Percentiles rank a stretch among this genome's conserved stretches.
These are phyloP conservation scores for Flaveria linearis DNA, from an alignment of 129 eudicot species.

Conservation along the genomic window DNA sequence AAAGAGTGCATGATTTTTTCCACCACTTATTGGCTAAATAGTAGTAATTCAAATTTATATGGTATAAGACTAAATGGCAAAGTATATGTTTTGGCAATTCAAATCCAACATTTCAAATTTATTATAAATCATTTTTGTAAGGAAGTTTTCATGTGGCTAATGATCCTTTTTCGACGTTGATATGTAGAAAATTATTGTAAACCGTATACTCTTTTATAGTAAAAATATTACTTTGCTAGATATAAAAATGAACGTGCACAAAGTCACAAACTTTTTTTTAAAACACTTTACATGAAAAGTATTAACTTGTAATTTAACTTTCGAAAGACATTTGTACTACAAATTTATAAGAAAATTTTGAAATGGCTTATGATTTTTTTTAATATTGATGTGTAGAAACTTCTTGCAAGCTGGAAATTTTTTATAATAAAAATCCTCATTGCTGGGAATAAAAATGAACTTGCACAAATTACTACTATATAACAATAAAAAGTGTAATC, in stretches of 20 bases:
- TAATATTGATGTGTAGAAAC: too few relatives aligned
- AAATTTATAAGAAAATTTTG: neutral
- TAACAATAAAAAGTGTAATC: neutral
- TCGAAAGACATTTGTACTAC: neutral
- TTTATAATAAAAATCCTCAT: neutral
- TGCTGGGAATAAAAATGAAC: neutral
- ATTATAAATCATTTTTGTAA: too few relatives aligned
- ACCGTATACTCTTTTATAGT: neutral
- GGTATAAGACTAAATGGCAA: too few relatives aligned
- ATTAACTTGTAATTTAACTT: neutral
- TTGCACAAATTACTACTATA: neutral
- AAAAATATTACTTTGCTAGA: neutral
- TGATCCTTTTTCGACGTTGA: too few relatives aligned
- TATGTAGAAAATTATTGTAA: too few relatives aligned
- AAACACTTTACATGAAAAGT: neutral
- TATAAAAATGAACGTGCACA: neutral
- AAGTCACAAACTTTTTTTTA: neutral
- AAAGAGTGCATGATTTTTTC: too few relatives aligned
- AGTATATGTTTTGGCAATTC: too few relatives aligned
- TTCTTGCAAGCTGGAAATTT: neutral
- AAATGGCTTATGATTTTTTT: neutral
- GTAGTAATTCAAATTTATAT: too few relatives aligned
- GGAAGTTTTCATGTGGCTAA: too few relatives aligned
- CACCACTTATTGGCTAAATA: too few relatives aligned
- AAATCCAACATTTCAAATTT: too few relatives aligned